Evolutionary conservation across 306 rosid species (phyloP), one percentile per base, ranked within the genome.

Genomic region (Corylus americana): DNA sequence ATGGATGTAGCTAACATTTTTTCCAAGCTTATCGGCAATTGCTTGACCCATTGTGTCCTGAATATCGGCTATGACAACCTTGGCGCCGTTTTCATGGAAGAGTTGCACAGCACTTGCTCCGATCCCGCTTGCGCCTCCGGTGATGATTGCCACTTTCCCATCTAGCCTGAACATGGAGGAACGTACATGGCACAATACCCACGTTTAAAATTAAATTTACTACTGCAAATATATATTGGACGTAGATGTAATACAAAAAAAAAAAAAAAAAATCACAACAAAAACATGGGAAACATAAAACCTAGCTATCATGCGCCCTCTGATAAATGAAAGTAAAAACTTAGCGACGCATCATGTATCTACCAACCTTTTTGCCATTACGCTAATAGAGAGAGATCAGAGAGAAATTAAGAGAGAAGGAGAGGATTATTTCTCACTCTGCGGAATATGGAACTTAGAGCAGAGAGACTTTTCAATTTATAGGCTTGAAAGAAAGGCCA

Each of bases 81-180:
- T 80, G 25, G 87, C 82, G 20, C 84, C 84, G 16, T 84, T 71
- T 37, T 84, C 76, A 11, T 66, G 82, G 81, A 84, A 84, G 18
- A 77, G 18, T 4, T 25, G 70, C 14, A 80, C 87, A 9, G 87
- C 59, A 47, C 84, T 71, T 57, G 81, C 84, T 49, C 87, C 84
- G 14, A 84, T 80, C 35, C 87, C 87, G 62, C 87, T 80, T 54
- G 84, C 87, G 1, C 87, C 87, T 5, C 87, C 87, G n/a, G 87
- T 84, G 13, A 84, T 84, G 17, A 80, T 84, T 37, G 80, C 82
- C 69, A 84, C 84, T 53, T 83, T 83, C 0, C 86, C 86, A 13
- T 74, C 74, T 35, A 83, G 70, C 35, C 86, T 83, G 78, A 8
- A 42, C 12, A 25, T 1, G 1, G 66, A 9, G 37, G 37, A 59